A percentile compares a stretch with the other conserved stretches of the same genome.
Conservation (phyloP, 805 yeast genomes). For the Metschnikowia arizonensis region DNA sequence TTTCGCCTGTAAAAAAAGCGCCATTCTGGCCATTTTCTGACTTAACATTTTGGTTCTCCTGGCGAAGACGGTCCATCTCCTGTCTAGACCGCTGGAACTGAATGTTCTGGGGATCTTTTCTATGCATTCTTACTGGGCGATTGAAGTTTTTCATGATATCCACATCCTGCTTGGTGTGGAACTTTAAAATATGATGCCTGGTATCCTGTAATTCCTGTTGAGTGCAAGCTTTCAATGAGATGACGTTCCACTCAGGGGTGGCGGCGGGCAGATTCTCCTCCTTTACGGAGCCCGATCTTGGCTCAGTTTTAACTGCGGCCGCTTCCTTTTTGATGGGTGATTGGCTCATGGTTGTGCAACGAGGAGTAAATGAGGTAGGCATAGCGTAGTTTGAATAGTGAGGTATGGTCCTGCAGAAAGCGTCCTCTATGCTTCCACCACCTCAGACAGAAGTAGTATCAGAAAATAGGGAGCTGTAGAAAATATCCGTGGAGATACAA, state of each 20-base stretch:
- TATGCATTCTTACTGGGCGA: constrained; percentile 80
- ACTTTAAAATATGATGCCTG: constrained; percentile 76
- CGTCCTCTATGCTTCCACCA: not conserved
- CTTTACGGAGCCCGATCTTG: constrained; percentile 5
- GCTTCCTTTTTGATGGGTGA: constrained; percentile 28
- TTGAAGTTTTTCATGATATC: constrained; percentile 70
- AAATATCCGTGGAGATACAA: too few relatives aligned
- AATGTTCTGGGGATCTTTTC: constrained; percentile 89
- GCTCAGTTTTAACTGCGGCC: constrained; percentile 23
- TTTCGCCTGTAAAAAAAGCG: constrained; percentile 8
- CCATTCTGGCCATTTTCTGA: constrained; percentile 18
- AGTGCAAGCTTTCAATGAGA: constrained; percentile 68
- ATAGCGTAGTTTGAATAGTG: not conserved
- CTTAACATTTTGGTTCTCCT: constrained; percentile 30
- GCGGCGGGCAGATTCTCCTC: constrained; percentile 4
- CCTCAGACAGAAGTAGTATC: not conserved
- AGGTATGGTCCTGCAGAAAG: constrained; percentile 1
- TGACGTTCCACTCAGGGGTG: constrained; percentile 41
- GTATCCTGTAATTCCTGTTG: constrained; percentile 66
- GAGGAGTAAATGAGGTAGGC: constrained; percentile 1
- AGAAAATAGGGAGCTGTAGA: not conserved
- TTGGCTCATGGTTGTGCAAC: constrained; percentile 23
- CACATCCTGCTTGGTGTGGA: constrained; percentile 67
- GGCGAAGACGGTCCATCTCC: constrained; percentile 58
- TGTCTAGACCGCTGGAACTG: constrained; percentile 80